These are phyloP conservation scores for Beta corolliflora DNA, from an alignment of 179 eudicot species.

Conservation along the genomic window DNA sequence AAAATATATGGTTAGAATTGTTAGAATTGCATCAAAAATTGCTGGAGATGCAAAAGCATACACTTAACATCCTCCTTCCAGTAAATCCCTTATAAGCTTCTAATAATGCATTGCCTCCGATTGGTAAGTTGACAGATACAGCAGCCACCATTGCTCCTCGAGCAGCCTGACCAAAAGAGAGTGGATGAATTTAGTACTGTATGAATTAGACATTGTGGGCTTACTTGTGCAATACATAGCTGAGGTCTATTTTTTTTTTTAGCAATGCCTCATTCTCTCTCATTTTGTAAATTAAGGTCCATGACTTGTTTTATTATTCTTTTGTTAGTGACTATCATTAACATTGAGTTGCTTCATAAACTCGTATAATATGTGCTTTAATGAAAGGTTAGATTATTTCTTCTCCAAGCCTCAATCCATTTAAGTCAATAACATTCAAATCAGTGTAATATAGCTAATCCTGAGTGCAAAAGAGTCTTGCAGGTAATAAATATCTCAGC, in stretches of 20 bases:
- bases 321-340: background rate
- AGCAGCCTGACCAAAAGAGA: slow-evolving; percentile 47
- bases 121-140: slow-evolving; percentile 56
- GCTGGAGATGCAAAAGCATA: slow-evolving; percentile 9
- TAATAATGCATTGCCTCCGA: slow-evolving; percentile 53
- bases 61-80: slow-evolving; percentile 63
- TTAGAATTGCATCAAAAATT: too few species aligned
- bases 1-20: background rate
- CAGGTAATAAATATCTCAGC: background rate
- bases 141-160: slow-evolving; percentile 69
- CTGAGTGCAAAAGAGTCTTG: background rate
- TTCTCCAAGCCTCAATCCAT: background rate
- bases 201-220: background rate
- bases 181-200: background rate
- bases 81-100: slow-evolving; percentile 49
- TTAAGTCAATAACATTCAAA: background rate
- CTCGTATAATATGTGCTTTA: too few species aligned
- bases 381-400: too few species aligned
- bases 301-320: background rate
- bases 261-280: background rate
- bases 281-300: background rate
- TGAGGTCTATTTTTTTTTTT: background rate
- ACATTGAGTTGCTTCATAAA: background rate
- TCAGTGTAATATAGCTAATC: background rate
- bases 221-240: background rate